Evolutionary conservation across 306 rosid species (phyloP).

Genomic region (Medicago ruthenica): DNA sequence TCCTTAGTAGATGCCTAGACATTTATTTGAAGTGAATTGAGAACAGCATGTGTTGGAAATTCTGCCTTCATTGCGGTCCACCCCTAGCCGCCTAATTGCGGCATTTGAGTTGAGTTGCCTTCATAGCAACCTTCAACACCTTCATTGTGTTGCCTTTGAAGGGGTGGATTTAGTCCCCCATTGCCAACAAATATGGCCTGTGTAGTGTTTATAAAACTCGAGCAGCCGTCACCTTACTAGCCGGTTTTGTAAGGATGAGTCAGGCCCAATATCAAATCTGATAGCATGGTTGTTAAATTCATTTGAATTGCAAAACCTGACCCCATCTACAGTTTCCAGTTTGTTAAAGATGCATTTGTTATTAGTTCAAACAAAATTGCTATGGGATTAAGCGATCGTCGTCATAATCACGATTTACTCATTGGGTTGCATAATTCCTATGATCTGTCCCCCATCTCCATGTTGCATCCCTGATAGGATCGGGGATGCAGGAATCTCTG

Average conservation of each 20-base stretch:
- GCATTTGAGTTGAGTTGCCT: no score
- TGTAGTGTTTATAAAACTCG: no score
- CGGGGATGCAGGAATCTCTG: neutral
- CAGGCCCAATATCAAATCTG: no score
- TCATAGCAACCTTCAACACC: no score
- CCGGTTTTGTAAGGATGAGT: no score
- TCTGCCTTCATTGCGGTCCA: no score
- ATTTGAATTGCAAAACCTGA: neutral
- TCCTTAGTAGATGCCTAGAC: conserved; percentile 15
- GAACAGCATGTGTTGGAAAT: neutral
- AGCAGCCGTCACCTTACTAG: no score
- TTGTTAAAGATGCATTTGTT: conserved; percentile 4
- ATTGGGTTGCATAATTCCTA: neutral
- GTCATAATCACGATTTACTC: neutral
- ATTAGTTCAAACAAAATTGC: conserved; percentile 1
- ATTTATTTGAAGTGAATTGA: conserved; percentile 13
- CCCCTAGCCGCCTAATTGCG: no score
- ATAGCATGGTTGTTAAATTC: conserved; percentile 1
- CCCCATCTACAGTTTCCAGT: neutral
- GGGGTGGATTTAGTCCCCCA: no score
- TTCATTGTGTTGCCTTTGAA: no score
- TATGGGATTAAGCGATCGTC: neutral
- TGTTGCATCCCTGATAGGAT: neutral
- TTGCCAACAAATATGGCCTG: no score
- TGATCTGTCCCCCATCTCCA: neutral